Conservation (phyloP, 371 early-diverging fungal genomes). For the Neoconidiobolus thromboides region DNA sequence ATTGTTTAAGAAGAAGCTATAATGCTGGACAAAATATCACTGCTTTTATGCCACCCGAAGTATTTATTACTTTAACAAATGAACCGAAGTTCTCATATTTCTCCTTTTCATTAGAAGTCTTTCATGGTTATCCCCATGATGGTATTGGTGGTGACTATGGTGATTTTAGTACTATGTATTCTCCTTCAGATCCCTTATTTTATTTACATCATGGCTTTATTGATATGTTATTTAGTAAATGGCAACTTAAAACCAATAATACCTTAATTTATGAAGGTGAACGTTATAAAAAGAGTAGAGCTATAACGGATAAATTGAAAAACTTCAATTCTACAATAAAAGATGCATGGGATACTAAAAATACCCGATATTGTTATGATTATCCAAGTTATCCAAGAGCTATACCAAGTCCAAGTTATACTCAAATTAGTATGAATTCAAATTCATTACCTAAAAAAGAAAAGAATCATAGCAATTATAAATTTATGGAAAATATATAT, state of each 20-base stretch:
- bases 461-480: too few relatives aligned
- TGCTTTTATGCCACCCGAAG: neutral
- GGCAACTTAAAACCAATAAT: neutral
- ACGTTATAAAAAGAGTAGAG: neutral
- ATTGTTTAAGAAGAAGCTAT: neutral
- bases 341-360: neutral
- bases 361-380: neutral
- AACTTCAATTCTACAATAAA: neutral
- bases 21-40: neutral
- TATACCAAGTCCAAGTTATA: neutral
- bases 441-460: too few relatives aligned
- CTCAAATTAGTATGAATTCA: neutral
- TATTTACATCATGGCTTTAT: slow-evolving; percentile 12
- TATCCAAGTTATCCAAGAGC: neutral
- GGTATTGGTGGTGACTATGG: slow-evolving; percentile 1
- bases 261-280: neutral
- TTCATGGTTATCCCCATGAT: neutral
- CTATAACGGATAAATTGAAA: too few relatives aligned
- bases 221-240: slow-evolving; percentile 10
- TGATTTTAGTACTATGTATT: neutral
- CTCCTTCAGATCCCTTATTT: slow-evolving; percentile 12
- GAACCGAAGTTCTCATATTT: neutral
- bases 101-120: neutral
- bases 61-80: neutral
- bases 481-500: too few relatives aligned